phyloP scores from a whole-genome alignment of 2,329 filamentous ascomycete species.

The Sclerotinia minor region DNA sequence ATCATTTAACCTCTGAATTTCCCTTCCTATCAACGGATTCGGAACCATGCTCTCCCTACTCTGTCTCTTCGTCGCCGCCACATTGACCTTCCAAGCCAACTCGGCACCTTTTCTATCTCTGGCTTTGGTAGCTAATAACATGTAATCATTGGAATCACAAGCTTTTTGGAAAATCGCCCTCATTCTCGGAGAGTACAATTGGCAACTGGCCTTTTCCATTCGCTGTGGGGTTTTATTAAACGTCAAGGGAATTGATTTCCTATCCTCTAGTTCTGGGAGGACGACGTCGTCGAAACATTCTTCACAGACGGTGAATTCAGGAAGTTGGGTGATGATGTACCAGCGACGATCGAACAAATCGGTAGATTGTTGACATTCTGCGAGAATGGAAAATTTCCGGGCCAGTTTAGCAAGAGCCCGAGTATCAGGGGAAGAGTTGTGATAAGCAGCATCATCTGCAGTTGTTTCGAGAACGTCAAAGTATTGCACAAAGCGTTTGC shows the following conservation, averaged over 20 bases:
- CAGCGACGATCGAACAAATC: constrained; percentile 64
- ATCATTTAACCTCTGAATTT: constrained; percentile 50
- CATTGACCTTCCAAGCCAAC: constrained; percentile 32
- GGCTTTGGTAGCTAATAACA: constrained; percentile 58
- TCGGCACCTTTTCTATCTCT: constrained; percentile 52
- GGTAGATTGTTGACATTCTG: constrained; percentile 43
- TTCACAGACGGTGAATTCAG: constrained; percentile 79
- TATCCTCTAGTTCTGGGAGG: constrained; percentile 61
- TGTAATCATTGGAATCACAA: constrained; percentile 65
- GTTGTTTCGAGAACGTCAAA: constrained; percentile 61
- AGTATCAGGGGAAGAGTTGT: constrained; percentile 33
- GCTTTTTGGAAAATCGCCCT: constrained; percentile 68
- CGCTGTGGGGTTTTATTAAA: constrained; percentile 64
- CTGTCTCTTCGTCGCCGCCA: constrained; percentile 31
- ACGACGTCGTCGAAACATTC: constrained; percentile 83
- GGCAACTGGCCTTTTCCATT: constrained; percentile 61
- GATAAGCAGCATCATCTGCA: constrained; percentile 51
- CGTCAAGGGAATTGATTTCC: constrained; percentile 59
- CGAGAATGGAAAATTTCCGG: constrained; percentile 30
- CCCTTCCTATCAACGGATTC: constrained; percentile 35
- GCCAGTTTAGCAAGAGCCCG: constrained; percentile 36
- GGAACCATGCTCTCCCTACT: constrained; percentile 23
- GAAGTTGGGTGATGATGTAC: constrained; percentile 75
- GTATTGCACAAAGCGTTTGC: constrained; percentile 57
- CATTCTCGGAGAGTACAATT: constrained; percentile 81